These are phyloP conservation scores for Pyrenophora seminiperda DNA, from an alignment of 2,329 filamentous ascomycete species.

Conservation along the genomic window DNA sequence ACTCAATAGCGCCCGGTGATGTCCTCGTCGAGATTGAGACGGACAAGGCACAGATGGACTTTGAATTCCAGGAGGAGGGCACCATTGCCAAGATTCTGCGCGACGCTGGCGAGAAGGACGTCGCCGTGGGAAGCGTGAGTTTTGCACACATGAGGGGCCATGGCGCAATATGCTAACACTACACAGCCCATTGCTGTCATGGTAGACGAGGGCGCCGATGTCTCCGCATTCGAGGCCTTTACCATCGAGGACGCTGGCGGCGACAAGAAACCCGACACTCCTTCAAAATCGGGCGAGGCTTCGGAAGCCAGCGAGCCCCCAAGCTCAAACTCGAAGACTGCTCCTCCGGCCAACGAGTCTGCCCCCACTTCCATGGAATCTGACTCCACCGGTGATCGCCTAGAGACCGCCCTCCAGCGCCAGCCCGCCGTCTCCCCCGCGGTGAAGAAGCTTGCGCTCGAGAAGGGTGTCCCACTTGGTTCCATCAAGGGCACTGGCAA, in stretches of 20 bases:
- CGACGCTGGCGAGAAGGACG: constrained; percentile 90
- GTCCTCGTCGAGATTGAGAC: constrained; percentile 98
- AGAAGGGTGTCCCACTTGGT: constrained; percentile 79
- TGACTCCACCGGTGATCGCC: constrained; percentile 72
- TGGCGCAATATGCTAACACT: constrained; percentile 29
- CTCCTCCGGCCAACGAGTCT: constrained; percentile 55
- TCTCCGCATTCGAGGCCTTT: constrained; percentile 88
- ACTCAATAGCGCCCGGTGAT: constrained; percentile 85
- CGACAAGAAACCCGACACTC: constrained; percentile 67
- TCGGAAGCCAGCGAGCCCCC: constrained; percentile 66
- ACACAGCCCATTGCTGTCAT: constrained; percentile 90
- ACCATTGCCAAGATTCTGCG: constrained; percentile 92
- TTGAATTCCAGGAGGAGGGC: constrained; percentile 99
- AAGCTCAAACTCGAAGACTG: constrained; percentile 62
- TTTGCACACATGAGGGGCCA: background rate
- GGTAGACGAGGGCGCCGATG: constrained; percentile 87
- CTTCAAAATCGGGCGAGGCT: constrained; percentile 67
- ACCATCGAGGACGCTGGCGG: constrained; percentile 88
- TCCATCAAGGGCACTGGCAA: constrained; percentile 85
- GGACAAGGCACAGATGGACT: constrained; percentile 99
- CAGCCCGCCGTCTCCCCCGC: constrained; percentile 73
- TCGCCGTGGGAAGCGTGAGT: constrained; percentile 87
- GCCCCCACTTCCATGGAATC: constrained; percentile 70
- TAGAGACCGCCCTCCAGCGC: constrained; percentile 84
- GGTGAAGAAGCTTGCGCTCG: constrained; percentile 80